These are phyloP conservation scores for Lactifluus pinguis DNA, from an alignment of 768 basidiomycete species.

Conservation along the genomic window DNA sequence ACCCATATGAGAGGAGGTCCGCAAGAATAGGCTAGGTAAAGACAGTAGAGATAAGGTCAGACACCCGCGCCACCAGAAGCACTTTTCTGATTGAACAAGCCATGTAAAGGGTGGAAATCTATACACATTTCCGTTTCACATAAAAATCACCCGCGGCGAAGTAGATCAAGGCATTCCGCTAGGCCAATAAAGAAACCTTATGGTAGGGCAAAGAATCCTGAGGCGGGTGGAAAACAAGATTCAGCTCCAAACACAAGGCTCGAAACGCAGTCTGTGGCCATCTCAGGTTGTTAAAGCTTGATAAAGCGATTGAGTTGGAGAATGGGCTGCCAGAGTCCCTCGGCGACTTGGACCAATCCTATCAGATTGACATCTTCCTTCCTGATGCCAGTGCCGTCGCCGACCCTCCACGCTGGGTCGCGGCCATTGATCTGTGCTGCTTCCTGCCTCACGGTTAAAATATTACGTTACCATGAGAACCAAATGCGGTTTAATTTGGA, in stretches of 20 bases:
- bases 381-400: no score
- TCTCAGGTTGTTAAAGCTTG: no score
- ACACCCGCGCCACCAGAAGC: neutral
- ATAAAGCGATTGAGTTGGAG: no score
- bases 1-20: neutral
- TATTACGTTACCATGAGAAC: no score
- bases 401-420: no score
- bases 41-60: neutral
- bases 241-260: neutral
- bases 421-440: no score
- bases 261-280: no score
- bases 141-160: neutral
- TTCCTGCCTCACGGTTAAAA: no score
- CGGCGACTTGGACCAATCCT: no score
- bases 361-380: no score
- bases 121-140: neutral
- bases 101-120: neutral
- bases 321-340: no score
- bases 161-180: neutral
- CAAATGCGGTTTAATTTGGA: no score
- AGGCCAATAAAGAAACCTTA: neutral
- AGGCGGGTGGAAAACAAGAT: neutral
- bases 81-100: conserved; percentile 9
- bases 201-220: neutral
- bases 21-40: neutral